A percentile compares a stretch with the other conserved stretches of the same genome.
Conservation (phyloP, 345 rosid genomes). For the Durio zibethinus region DNA sequence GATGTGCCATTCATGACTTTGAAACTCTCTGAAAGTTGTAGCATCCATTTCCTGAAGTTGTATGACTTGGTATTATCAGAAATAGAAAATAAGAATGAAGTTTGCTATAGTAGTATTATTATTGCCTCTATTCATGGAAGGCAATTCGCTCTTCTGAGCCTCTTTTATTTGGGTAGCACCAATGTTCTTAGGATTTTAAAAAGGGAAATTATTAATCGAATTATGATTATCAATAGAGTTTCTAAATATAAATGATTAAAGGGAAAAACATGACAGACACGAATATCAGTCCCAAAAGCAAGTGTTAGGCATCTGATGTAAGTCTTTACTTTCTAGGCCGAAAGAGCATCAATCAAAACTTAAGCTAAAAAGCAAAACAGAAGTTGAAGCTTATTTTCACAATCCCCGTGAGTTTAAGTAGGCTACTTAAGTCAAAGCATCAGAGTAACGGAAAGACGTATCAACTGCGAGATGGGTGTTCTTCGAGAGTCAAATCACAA, state of each 20-base stretch:
- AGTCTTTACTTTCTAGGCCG: neutral
- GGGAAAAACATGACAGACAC: neutral
- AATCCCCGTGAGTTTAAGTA: neutral
- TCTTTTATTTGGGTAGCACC: neutral
- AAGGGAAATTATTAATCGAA: neutral
- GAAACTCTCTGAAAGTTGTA: conserved; percentile 63
- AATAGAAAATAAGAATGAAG: neutral
- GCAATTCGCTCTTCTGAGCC: neutral
- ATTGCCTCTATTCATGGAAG: neutral
- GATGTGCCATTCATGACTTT: conserved; percentile 74
- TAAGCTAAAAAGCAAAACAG: neutral
- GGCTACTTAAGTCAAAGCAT: neutral
- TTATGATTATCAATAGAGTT: neutral
- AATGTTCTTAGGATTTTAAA: neutral
- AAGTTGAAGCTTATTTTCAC: neutral
- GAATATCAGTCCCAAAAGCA: neutral
- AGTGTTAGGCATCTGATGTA: neutral
- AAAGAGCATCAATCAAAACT: neutral
- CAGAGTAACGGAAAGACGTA: neutral
- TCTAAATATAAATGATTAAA: neutral
- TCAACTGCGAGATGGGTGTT: neutral
- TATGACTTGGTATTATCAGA: neutral
- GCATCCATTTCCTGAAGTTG: conserved; percentile 85
- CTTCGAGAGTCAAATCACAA: neutral
- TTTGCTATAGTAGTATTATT: neutral